phyloP scores from a whole-genome alignment of 805 yeast genomes.

The Candida ficus region DNA sequence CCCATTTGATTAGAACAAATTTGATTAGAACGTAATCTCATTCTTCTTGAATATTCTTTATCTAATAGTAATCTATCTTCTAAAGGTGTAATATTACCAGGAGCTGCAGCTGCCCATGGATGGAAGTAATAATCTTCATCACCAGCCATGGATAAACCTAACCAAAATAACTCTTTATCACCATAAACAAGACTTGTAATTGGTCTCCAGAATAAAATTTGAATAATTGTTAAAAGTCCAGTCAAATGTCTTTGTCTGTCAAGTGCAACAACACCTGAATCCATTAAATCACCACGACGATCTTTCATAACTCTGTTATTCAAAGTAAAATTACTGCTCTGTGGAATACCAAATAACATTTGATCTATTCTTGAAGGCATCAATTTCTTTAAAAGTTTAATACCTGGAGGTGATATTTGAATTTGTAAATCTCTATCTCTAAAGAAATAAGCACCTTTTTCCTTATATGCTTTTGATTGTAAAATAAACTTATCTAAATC shows the following conservation, averaged over 20 bases:
- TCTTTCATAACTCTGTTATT: conserved; percentile 34
- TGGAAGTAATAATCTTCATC: conserved; percentile 52
- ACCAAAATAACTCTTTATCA: conserved; percentile 65
- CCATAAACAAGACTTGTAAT: conserved; percentile 52
- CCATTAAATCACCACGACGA: conserved; percentile 37
- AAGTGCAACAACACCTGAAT: conserved; percentile 40
- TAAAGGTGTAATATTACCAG: conserved; percentile 38
- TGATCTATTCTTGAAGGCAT: conserved; percentile 38
- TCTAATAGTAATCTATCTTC: conserved; percentile 14
- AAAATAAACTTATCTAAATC: conserved; percentile 33
- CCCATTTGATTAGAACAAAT: conserved; percentile 59
- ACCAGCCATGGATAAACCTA: conserved; percentile 50
- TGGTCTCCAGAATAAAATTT: conserved; percentile 35
- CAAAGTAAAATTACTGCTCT: conserved; percentile 31
- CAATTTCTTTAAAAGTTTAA: conserved; percentile 37
- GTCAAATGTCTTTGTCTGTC: conserved; percentile 44
- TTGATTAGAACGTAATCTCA: conserved; percentile 30
- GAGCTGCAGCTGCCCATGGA: conserved; percentile 47
- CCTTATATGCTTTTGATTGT: conserved; percentile 27
- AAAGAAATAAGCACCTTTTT: conserved; percentile 37
- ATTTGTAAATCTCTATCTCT: conserved; percentile 38
- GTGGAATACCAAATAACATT: conserved; percentile 31
- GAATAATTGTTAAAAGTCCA: conserved; percentile 39
- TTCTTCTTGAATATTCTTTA: conserved; percentile 13
- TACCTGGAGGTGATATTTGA: conserved; percentile 21